A percentile compares a stretch with the other conserved stretches of the same genome.
Evolutionary conservation across 2,329 filamentous ascomycete species (phyloP).

Genomic region (Teratosphaeriaceae sp.): DNA sequence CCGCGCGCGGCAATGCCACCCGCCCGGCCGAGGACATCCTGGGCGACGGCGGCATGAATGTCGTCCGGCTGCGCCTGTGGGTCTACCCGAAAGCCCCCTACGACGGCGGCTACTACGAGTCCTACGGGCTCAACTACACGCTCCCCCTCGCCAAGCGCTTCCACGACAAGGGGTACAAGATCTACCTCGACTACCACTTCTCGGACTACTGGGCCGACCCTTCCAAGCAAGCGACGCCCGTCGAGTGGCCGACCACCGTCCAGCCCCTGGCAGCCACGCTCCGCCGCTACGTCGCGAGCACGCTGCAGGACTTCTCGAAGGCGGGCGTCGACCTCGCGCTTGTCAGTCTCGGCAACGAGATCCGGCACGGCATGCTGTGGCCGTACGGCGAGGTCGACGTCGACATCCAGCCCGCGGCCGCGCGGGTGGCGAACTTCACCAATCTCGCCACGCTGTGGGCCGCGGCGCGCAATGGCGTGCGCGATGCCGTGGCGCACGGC

Average conservation of each 20-base stretch:
- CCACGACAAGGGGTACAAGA: constrained; percentile 29
- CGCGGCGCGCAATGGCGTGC: constrained; percentile 24
- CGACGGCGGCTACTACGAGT: constrained; percentile 22
- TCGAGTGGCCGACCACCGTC: constrained; percentile 30
- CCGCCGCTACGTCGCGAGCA: constrained; percentile 29
- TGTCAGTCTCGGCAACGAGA: constrained; percentile 37
- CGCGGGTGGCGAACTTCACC: constrained; percentile 29
- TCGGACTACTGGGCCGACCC: constrained; percentile 33
- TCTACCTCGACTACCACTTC: constrained; percentile 32
- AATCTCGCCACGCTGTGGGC: constrained; percentile 27
- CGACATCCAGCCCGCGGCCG: constrained; percentile 27
- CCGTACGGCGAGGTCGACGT: constrained; percentile 30
- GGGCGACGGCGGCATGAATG: constrained; percentile 31
- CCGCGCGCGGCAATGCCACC: constrained; percentile 29
- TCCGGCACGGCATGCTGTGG: constrained; percentile 34
- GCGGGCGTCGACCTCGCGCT: constrained; percentile 35
- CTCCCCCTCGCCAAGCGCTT: constrained; percentile 30
- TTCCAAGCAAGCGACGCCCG: constrained; percentile 28
- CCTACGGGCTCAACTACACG: constrained; percentile 29
- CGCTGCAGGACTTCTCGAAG: constrained; percentile 34
- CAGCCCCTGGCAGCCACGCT: constrained; percentile 25
- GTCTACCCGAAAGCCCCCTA: constrained; percentile 24
- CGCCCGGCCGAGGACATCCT: constrained; percentile 30
- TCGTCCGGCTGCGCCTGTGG: constrained; percentile 27
- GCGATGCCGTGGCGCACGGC: constrained; percentile 27